phyloP scores from a whole-genome alignment of 176 grass and related monocot species.

The Rhynchospora breviuscula region DNA sequence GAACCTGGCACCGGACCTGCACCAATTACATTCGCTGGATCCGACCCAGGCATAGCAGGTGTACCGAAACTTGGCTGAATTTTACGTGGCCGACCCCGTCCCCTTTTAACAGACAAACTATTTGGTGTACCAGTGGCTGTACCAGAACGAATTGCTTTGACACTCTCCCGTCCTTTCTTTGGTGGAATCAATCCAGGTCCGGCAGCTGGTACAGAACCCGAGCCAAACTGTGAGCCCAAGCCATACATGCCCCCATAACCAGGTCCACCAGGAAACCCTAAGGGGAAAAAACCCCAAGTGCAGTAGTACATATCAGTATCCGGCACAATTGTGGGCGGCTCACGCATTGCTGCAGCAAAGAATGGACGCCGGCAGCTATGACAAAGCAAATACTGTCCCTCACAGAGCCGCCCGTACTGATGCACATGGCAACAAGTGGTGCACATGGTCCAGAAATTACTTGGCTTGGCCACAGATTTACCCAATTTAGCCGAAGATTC shows the following conservation, averaged over 20 bases:
- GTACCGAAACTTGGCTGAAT: not conserved
- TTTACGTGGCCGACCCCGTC: not conserved
- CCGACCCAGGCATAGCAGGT: not conserved
- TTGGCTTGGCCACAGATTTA: constrained; percentile 3
- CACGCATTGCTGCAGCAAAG: constrained; percentile 45
- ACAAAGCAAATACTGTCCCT: constrained; percentile 47
- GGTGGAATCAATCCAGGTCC: not conserved
- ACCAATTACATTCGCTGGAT: not conserved
- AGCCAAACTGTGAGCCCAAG: constrained; percentile 9
- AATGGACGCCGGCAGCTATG: constrained; percentile 59
- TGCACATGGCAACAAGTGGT: constrained; percentile 57
- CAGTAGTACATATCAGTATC: constrained; percentile 88
- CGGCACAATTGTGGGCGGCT: constrained; percentile 61
- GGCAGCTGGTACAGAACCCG: not conserved
- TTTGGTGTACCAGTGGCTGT: not conserved
- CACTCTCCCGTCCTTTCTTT: not conserved
- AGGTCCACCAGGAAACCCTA: constrained; percentile 74
- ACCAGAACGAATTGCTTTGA: not conserved
- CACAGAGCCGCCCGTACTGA: constrained; percentile 54
- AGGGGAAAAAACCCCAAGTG: constrained; percentile 86
- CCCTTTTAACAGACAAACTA: not conserved
- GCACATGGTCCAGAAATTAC: constrained; percentile 70
- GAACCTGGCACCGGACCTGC: not conserved
- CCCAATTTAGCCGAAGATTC: not conserved
- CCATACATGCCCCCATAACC: constrained; percentile 37